These are phyloP conservation scores for Entoloma clypeatum DNA, from an alignment of 1,284 basidiomycete genomes.

Conservation along the genomic window DNA sequence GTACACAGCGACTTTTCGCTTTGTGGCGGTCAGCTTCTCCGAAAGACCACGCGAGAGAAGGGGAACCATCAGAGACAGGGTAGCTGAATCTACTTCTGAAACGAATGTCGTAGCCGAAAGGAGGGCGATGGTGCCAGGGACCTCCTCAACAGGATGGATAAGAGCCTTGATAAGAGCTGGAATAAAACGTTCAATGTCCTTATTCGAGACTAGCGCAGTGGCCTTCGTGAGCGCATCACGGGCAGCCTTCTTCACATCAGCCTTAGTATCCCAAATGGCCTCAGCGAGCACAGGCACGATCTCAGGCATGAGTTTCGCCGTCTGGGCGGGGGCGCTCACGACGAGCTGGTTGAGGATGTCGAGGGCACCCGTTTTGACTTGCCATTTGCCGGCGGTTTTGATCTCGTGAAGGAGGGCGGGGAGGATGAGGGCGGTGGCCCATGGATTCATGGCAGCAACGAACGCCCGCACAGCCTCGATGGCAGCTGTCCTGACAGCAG, in stretches of 20 bases:
- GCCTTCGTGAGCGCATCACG: conserved; percentile 93
- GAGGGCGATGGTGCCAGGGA: conserved; percentile 92
- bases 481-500: conserved; percentile 80
- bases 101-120: conserved; percentile 99
- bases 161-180: conserved; percentile 96
- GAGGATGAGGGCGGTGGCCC: conserved; percentile 84
- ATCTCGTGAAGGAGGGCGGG: conserved; percentile 92
- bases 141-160: conserved; percentile 99
- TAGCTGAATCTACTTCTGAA: conserved; percentile 99
- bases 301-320: conserved; percentile 89
- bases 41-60: conserved; percentile 93
- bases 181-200: conserved; percentile 99
- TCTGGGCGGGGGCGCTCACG: conserved; percentile 79
- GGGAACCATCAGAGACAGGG: conserved; percentile 98
- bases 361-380: conserved; percentile 92
- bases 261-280: conserved; percentile 99
- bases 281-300: conserved; percentile 95
- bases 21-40: conserved; percentile 93
- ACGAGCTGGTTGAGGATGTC: conserved; percentile 90
- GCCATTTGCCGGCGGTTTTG: conserved; percentile 98
- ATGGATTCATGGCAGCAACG: conserved; percentile 84
- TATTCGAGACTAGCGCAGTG: conserved; percentile 95
- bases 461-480: conserved; percentile 82
- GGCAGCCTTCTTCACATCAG: conserved; percentile 98
- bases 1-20: conserved; percentile 95